These are phyloP conservation scores for Teratosphaeria destructans DNA, from an alignment of 2,329 filamentous ascomycete genomes.

Conservation along the genomic window DNA sequence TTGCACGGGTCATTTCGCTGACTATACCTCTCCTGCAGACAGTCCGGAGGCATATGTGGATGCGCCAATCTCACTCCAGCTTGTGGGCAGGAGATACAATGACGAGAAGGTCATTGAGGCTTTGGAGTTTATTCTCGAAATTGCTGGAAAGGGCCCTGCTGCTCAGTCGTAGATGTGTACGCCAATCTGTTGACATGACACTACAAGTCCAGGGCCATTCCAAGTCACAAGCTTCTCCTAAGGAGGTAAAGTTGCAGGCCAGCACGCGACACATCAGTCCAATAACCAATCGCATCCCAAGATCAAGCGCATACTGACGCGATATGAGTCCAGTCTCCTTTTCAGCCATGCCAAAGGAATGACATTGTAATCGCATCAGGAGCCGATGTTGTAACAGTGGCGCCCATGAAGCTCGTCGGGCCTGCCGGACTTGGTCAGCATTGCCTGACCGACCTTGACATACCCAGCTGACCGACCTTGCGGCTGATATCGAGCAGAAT, in stretches of 20 bases:
- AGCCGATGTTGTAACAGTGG: too few relatives aligned
- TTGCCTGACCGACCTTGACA: background rate
- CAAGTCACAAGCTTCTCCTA: background rate
- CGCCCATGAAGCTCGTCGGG: too few relatives aligned
- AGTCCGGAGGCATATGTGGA: slow-evolving; percentile 36
- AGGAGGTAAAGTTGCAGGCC: background rate
- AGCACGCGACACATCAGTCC: background rate
- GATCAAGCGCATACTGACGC: background rate
- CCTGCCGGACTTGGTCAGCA: background rate
- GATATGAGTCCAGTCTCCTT: background rate
- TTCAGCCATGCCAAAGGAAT: background rate
- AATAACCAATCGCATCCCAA: background rate
- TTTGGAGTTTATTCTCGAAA: slow-evolving; percentile 25
- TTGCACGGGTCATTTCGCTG: background rate
- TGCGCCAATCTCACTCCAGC: slow-evolving; percentile 43
- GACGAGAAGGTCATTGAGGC: slow-evolving; percentile 44
- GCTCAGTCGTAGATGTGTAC: background rate
- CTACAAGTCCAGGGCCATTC: background rate
- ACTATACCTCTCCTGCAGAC: slow-evolving; percentile 6
- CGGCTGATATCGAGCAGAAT: too few relatives aligned
- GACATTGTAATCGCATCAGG: too few relatives aligned
- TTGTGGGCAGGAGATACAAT: slow-evolving; percentile 43
- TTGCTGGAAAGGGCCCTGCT: background rate
- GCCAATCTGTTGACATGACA: background rate
- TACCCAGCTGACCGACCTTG: too few relatives aligned